Base-by-base conservation (phyloP, 495 filamentous ascomycete genomes). In the Lasiosphaeria ovina region DNA sequence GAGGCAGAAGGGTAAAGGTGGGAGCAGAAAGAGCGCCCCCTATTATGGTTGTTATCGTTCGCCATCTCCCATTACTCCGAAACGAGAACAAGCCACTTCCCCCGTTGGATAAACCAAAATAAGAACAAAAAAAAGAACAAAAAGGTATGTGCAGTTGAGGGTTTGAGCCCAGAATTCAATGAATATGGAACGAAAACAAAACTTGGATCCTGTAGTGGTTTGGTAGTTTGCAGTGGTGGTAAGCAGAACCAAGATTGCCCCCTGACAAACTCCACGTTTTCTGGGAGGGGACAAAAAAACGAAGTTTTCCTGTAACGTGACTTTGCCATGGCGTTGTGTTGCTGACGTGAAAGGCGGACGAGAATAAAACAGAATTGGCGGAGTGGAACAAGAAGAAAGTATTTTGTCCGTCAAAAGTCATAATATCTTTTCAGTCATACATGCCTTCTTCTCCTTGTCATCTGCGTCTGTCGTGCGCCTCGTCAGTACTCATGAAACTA, bases 381-480 rank as follows among this genome's bases (percentile, higher is more conserved):
- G 35, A 51, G 54, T 42, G 16, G n/a, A 17, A 32, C 10, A 52
- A 52, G 49, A 54, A 17, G 35, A 58, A n/a, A 2, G 42, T 47
- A 14, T 24, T 60, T 33, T 47, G 32, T 54, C 47, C 38, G 14
- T 50, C 57, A 61, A 24, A 24, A 52, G 57, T 65, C 65, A 51
- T 64, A 60, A 64, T 54, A 55, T 64, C 62, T 65, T 64, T 54
- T 54, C 59, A 58, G 50, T 60, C 60, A 60, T 62, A 10, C 45
- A 57, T 33, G 8, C 5, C 48, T 33, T 54, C 45, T 48, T 14
- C 34, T 32, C 50, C 31, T 32, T 52, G 6, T 34, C 17, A 31
- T 17, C 34, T n/a, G n/a, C 32, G 5, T 7, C 6, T 33, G 32
- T 17, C 6, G 32, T 33, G 9, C 32, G 50, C 7, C 16, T 34